A percentile compares a stretch with the other conserved stretches of the same genome.
These are phyloP conservation scores for Aspergillus udagawae DNA, from an alignment of 2,329 filamentous ascomycete species.

Conservation along the genomic window DNA sequence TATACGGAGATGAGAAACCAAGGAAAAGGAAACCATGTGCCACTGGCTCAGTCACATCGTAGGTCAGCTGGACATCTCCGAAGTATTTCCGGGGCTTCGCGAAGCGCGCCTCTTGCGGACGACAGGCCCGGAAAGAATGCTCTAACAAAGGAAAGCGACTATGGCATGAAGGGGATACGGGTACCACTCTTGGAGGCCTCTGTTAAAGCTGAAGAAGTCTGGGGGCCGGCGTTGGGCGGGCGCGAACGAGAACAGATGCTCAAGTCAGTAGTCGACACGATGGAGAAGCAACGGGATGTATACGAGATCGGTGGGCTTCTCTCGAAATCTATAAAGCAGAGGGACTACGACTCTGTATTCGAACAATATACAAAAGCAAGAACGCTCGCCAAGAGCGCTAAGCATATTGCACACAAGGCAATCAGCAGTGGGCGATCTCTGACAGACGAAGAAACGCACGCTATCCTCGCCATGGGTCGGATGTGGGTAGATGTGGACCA, in stretches of 20 bases:
- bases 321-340: conserved; percentile 80
- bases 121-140: conserved; percentile 78
- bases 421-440: conserved; percentile 52
- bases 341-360: conserved; percentile 82
- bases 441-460: conserved; percentile 75
- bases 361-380: conserved; percentile 84
- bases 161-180: conserved; percentile 84
- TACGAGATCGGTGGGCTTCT: conserved; percentile 77
- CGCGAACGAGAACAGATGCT: conserved; percentile 86
- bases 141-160: conserved; percentile 86
- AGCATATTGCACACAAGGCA: conserved; percentile 60
- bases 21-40: conserved; percentile 50
- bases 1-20: conserved; percentile 90
- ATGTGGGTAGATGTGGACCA: conserved; percentile 95
- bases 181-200: conserved; percentile 81
- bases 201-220: conserved; percentile 93
- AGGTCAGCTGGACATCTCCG: conserved; percentile 60
- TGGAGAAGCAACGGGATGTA: conserved; percentile 76
- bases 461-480: conserved; percentile 79
- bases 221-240: conserved; percentile 89
- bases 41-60: conserved; percentile 53
- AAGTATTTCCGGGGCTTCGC: conserved; percentile 46
- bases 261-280: conserved; percentile 68
- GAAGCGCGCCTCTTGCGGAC: conserved; percentile 35
- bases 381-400: conserved; percentile 74